phyloP scores from a whole-genome alignment of 2,329 filamentous ascomycete species.

The Aspergillus puulaauensis region DNA sequence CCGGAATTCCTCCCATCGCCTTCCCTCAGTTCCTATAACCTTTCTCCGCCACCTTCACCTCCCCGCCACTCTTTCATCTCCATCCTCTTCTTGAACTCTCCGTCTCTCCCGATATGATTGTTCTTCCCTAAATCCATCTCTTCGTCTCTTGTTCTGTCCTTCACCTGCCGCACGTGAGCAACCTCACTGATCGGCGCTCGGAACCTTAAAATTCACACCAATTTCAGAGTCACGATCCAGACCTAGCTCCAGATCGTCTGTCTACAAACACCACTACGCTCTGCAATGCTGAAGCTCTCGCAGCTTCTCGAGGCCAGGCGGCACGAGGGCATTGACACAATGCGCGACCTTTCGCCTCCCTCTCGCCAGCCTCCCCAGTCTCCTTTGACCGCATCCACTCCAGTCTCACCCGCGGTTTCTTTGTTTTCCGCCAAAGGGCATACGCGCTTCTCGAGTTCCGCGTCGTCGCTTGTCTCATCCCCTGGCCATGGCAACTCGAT shows the following conservation, averaged over 20 bases:
- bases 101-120: conserved; percentile 10
- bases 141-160: conserved; percentile 4
- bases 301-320: conserved; percentile 34
- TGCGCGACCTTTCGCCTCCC: conserved; percentile 19
- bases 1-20: conserved; percentile 1
- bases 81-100: not conserved
- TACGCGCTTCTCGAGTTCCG: conserved; percentile 60
- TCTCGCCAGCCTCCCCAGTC: conserved; percentile 28
- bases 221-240: not conserved
- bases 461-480: conserved; percentile 69
- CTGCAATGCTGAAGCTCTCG: conserved; percentile 35
- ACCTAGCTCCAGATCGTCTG: not conserved
- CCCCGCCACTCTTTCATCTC: not conserved
- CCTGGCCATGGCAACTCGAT: conserved; percentile 52
- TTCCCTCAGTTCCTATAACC: not conserved
- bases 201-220: conserved; percentile 3
- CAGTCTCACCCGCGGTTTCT: conserved; percentile 41
- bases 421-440: conserved; percentile 41
- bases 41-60: not conserved
- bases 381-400: conserved; percentile 36
- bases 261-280: not conserved
- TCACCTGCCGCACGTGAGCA: conserved; percentile 19
- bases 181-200: conserved; percentile 13
- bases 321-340: conserved; percentile 29
- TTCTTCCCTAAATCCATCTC: conserved; percentile 9